A percentile compares a stretch with the other conserved stretches of the same genome.
Evolutionary conservation across 768 basidiomycete species (phyloP).

Genomic region (Podaxis carcinomalis): DNA sequence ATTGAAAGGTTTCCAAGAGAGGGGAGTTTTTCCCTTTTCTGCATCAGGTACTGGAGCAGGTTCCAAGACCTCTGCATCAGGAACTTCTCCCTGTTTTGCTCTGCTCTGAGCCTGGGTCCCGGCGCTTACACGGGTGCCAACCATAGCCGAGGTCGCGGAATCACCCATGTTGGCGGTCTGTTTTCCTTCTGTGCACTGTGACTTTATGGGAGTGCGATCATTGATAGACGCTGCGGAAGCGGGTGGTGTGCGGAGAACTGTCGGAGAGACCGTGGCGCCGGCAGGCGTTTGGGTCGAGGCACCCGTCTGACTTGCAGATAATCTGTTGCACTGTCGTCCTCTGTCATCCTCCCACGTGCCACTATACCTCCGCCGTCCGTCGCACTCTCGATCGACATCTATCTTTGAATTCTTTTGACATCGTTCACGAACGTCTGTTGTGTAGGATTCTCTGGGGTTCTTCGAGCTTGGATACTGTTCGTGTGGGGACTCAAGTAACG

Average conservation of each 20-base stretch:
- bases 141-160: neutral
- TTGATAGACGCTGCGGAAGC: neutral
- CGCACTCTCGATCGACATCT: neutral
- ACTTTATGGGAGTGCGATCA: neutral
- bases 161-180: neutral
- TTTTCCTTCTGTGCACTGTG: neutral
- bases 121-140: neutral
- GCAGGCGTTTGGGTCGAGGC: neutral
- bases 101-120: neutral
- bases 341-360: neutral
- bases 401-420: neutral
- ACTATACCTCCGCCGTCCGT: neutral
- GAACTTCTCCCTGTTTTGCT: neutral
- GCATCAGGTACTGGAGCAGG: neutral
- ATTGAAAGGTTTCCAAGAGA: slow-evolving; percentile 21
- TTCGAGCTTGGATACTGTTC: neutral
- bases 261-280: neutral
- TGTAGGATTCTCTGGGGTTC: neutral
- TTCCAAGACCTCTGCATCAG: neutral
- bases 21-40: neutral
- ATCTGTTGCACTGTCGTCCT: neutral
- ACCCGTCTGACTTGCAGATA: neutral
- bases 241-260: neutral
- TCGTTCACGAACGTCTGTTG: neutral
- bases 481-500: neutral